These are phyloP conservation scores for Annulohypoxylon truncatum DNA, from an alignment of 2,329 filamentous ascomycete species.

Conservation along the genomic window DNA sequence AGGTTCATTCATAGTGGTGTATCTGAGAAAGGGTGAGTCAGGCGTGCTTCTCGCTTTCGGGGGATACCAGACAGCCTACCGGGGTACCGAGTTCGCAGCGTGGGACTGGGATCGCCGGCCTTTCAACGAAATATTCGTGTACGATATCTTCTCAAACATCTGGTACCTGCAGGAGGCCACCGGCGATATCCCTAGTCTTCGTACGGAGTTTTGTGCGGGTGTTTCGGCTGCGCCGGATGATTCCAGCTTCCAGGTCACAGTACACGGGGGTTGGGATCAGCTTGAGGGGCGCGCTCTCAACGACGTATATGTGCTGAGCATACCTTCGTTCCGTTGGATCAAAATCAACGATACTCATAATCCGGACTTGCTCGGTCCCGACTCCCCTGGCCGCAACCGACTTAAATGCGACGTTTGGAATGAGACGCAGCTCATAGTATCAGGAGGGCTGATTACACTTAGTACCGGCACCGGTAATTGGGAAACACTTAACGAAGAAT, in stretches of 20 bases:
- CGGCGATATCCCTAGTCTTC: conserved; percentile 29
- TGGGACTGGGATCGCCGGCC: conserved; percentile 27
- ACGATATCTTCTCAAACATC: conserved; percentile 30
- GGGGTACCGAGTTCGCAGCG: not conserved
- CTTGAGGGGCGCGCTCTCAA: conserved; percentile 16
- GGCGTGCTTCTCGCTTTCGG: conserved; percentile 39
- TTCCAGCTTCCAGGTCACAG: conserved; percentile 42
- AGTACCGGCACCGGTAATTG: not conserved
- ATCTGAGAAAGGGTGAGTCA: conserved; percentile 31
- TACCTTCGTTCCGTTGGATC: conserved; percentile 39
- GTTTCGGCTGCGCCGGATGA: conserved; percentile 40
- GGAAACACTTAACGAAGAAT: not conserved
- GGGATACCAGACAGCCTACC: conserved; percentile 35
- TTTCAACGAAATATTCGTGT: conserved; percentile 30
- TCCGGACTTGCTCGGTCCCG: conserved; percentile 24
- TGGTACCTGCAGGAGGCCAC: conserved; percentile 38
- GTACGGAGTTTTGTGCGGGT: conserved; percentile 36
- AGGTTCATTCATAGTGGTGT: conserved; percentile 25
- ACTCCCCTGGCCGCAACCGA: conserved; percentile 3
- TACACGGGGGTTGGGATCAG: conserved; percentile 34
- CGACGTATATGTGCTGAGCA: conserved; percentile 39
- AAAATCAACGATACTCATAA: conserved; percentile 31
- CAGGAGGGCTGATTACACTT: conserved; percentile 21
- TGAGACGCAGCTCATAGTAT: conserved; percentile 36
- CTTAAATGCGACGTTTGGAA: conserved; percentile 37